phyloP scores from a whole-genome alignment of 345 rosid genomes.

The Citrus hindsii region DNA sequence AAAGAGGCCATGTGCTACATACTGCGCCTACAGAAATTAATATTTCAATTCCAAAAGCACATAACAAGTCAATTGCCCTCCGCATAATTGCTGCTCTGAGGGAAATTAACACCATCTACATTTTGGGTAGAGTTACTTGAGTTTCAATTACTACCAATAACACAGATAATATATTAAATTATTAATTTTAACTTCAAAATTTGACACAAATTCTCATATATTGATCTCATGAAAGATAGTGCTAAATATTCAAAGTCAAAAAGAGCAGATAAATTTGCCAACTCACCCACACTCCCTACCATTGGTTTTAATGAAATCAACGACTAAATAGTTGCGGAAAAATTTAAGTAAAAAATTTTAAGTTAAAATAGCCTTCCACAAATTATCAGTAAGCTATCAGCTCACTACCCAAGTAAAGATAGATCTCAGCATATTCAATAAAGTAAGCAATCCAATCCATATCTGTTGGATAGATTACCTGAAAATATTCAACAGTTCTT shows the following conservation, averaged over 20 bases:
- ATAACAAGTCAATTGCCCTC: neutral
- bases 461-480: constrained; percentile 39
- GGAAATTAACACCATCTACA: neutral
- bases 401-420: neutral
- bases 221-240: neutral
- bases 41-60: neutral
- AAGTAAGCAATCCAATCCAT: neutral
- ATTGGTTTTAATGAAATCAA: neutral
- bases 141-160: neutral
- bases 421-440: neutral
- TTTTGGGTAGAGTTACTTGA: neutral
- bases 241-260: neutral
- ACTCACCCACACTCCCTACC: neutral
- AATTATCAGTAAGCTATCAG: neutral
- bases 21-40: neutral
- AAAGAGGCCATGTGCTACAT: neutral
- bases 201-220: neutral
- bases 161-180: neutral
- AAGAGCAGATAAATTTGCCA: neutral
- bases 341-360: too few species aligned
- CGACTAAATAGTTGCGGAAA: neutral
- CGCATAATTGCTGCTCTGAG: neutral
- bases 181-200: too few species aligned
- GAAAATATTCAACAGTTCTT: constrained; percentile 55
- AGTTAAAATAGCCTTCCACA: neutral